Evolutionary conservation across 306 rosid genomes (phyloP).

Genomic region (Vicia villosa): DNA sequence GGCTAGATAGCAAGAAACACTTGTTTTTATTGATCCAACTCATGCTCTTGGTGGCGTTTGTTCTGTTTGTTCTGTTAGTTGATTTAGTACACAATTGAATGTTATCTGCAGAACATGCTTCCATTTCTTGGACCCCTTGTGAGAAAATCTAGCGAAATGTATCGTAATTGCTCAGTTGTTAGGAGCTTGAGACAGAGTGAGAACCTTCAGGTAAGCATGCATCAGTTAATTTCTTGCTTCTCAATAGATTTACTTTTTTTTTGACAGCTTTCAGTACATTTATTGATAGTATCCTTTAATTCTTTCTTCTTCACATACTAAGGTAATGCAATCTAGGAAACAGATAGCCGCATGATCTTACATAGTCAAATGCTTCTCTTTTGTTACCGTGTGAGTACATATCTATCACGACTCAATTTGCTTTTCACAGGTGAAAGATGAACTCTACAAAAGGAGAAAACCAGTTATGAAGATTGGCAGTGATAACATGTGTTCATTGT

Average conservation of each 20-base stretch:
- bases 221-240: constrained; percentile 4
- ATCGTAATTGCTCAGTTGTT: constrained; percentile 80
- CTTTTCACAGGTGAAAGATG: constrained; percentile 78
- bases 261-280: neutral
- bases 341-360: constrained; percentile 5
- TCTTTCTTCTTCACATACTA: neutral
- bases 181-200: constrained; percentile 92
- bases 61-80: too few species aligned
- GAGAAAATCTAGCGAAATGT: constrained; percentile 88
- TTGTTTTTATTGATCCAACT: constrained; percentile 11
- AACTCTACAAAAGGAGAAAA: constrained; percentile 75
- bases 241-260: neutral
- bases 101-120: constrained; percentile 76
- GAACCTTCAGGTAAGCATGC: constrained; percentile 82
- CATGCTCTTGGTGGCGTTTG: constrained; percentile 8
- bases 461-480: constrained; percentile 72
- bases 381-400: constrained; percentile 2
- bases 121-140: constrained; percentile 91
- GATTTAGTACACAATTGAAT: constrained; percentile 27
- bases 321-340: constrained; percentile 8
- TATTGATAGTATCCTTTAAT: neutral
- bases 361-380: constrained; percentile 23
- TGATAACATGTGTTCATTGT: constrained; percentile 89
- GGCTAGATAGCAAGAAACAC: constrained; percentile 9
- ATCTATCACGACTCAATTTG: constrained; percentile 25